Base-by-base conservation (phyloP, 2,329 filamentous ascomycete species). In the Cytospora piceicola region DNA sequence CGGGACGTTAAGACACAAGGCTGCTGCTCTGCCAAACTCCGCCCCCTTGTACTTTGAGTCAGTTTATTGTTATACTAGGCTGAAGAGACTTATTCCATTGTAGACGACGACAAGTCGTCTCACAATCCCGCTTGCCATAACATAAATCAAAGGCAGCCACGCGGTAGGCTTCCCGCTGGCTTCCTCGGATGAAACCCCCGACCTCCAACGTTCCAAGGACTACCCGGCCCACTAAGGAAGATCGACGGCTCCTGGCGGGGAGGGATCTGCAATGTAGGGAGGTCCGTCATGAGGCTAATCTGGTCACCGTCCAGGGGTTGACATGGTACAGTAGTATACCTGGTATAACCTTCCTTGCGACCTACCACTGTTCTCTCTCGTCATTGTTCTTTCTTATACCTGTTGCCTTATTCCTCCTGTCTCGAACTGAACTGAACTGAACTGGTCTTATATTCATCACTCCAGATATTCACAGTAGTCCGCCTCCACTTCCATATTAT, bases 241-340 rank as follows among this genome's bases (percentile, higher is more conserved):
- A 61, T 61, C 58, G 55, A 58, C 55, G 51, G 34, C 54, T 58
- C 60, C 59, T 52, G 27, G 54, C 32, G 49, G 42, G 52, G 42
- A 20, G 12, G 34, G 64, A 65, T 62, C 58, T 61, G 63, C 63
- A 65, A 61, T 51, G 63, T 42, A 59, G 61, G 55, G 46, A 55
- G 57, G 36, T 52, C 57, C 52, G 49, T 46, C 39, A 49, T 32
- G 32, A 36, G 42, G 36, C 61, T 57, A 34, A 51, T 29, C 39
- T 42, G 39, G 39, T 42, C 34, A 52, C 49, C 36, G 61, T 20
- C 55, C 61, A 64, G 61, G 61, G 61, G 61, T 58, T 30, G 30
- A n/a, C 36, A 30, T 27, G 36, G 22, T 52, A 20, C 51, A 27
- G 30, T 39, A 36, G 24, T 24, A 15, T 60, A 20, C n/a, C n/a